phyloP scores from a whole-genome alignment of 73 alveolate genomes.

The Symbiodinium pilosum region DNA sequence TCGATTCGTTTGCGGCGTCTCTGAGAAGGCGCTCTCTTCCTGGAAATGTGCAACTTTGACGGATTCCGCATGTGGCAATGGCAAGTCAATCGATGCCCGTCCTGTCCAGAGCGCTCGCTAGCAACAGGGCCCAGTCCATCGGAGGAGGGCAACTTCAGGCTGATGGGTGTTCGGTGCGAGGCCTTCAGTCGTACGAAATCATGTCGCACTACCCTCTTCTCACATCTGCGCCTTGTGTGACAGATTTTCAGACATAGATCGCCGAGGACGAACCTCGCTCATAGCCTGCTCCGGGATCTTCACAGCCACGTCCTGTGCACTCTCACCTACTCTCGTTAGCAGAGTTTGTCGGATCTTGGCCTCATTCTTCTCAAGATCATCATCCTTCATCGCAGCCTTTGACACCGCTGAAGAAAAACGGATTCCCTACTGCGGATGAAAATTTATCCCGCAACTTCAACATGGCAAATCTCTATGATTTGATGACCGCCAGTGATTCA shows the following conservation, averaged over 20 bases:
- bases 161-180: not conserved
- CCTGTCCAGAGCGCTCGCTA: slow-evolving; percentile 7
- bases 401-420: no score
- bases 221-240: not conserved
- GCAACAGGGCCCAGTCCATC: not conserved
- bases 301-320: not conserved
- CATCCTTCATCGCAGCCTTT: not conserved
- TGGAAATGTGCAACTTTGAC: not conserved
- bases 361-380: not conserved
- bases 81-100: not conserved
- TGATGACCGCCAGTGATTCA: no score
- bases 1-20: not conserved
- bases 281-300: not conserved
- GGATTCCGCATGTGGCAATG: not conserved
- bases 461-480: no score
- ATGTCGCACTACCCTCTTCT: not conserved
- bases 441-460: no score
- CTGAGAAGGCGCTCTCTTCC: not conserved
- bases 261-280: not conserved
- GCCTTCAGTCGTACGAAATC: not conserved
- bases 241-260: not conserved
- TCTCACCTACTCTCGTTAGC: not conserved
- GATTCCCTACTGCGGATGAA: no score
- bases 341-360: not conserved
- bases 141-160: not conserved